Conservation (phyloP, 75 land plant genomes). For the Cryptomeria japonica region DNA sequence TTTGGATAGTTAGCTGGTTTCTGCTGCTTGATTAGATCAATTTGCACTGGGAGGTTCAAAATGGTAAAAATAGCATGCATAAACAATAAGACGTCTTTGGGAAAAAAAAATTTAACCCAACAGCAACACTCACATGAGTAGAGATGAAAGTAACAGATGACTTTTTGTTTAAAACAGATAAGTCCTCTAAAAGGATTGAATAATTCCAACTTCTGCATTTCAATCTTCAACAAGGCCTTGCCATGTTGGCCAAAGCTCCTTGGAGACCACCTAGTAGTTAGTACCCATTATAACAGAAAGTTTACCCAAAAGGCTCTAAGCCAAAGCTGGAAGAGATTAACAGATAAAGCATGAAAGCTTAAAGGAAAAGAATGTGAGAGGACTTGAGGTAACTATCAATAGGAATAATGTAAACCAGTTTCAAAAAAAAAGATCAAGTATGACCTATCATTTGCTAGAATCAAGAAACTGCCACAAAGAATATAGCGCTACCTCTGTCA, state of each 20-base stretch:
- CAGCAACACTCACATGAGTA: neutral
- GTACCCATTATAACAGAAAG: neutral
- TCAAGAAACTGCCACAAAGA: neutral
- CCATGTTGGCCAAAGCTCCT: no score
- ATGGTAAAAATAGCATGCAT: neutral
- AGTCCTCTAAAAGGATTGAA: neutral
- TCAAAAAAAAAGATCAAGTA: neutral
- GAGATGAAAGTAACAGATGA: neutral
- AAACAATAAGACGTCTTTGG: neutral
- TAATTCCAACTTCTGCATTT: neutral
- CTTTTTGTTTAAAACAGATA: neutral
- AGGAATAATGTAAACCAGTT: neutral
- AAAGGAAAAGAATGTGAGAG: neutral
- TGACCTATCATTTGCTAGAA: neutral
- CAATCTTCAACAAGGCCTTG: neutral
- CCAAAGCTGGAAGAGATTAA: neutral
- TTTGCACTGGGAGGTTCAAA: neutral
- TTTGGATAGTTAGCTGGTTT: neutral
- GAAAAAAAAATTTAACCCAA: neutral
- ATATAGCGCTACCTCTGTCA: constrained; percentile 72
- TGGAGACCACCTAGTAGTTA: neutral
- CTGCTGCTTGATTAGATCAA: neutral
- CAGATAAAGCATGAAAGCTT: neutral
- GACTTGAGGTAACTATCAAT: neutral
- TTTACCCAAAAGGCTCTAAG: neutral